phyloP scores from a whole-genome alignment of 108 stramenopile species.

The Poteriospumella lacustris region DNA sequence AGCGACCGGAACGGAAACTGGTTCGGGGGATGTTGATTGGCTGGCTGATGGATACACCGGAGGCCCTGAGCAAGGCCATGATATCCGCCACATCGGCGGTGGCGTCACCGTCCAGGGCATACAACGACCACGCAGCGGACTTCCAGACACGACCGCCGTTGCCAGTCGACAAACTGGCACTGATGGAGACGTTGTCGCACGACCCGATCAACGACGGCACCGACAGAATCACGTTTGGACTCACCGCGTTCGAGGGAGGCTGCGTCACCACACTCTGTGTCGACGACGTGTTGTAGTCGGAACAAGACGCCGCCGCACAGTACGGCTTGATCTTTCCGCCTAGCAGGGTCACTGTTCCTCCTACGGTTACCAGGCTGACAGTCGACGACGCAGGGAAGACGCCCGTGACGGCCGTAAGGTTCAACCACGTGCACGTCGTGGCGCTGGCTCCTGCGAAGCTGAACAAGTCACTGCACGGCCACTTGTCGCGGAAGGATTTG shows the following conservation, averaged over 20 bases:
- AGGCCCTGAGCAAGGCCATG: too few relatives aligned
- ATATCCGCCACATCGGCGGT: not conserved
- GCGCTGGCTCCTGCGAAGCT: not conserved
- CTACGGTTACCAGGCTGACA: too few relatives aligned
- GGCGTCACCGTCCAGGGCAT: not conserved
- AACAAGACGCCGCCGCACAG: not conserved
- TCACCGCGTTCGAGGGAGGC: not conserved
- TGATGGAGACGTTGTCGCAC: not conserved
- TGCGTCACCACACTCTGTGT: not conserved
- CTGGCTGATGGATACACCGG: not conserved
- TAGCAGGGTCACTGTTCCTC: not conserved
- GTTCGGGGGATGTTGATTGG: not conserved
- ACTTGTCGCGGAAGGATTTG: not conserved
- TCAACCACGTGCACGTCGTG: not conserved
- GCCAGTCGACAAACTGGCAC: not conserved
- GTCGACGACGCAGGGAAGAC: too few relatives aligned
- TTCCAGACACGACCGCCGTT: not conserved
- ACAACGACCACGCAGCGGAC: not conserved
- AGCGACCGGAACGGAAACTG: not conserved
- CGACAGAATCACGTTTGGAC: not conserved
- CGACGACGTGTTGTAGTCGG: not conserved
- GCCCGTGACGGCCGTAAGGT: not conserved
- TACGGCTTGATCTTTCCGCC: not conserved
- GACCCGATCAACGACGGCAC: not conserved
- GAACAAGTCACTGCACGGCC: not conserved